Conservation (phyloP, 2,329 filamentous ascomycete species). For the Diaporthe sp. region DNA sequence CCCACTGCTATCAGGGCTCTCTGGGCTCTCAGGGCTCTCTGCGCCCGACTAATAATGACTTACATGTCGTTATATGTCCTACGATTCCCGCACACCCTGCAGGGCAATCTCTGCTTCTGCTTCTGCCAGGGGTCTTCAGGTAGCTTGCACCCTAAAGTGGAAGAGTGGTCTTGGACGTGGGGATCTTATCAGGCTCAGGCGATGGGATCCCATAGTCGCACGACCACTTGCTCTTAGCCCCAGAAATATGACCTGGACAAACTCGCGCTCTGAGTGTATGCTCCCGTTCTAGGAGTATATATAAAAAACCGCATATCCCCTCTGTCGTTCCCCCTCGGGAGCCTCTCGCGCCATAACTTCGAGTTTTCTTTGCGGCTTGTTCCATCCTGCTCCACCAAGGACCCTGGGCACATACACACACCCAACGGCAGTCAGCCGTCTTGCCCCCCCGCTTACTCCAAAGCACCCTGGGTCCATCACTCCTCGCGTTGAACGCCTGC, state of each 20-base stretch:
- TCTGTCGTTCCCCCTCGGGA: background rate
- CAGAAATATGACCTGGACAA: conserved; percentile 14
- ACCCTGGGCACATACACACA: background rate
- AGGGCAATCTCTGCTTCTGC: conserved; percentile 15
- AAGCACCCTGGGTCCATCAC: conserved; percentile 19
- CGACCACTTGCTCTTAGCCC: conserved; percentile 21
- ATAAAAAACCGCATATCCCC: background rate
- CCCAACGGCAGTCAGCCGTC: background rate
- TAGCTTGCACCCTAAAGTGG: background rate
- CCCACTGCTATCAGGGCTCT: background rate
- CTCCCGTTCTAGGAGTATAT: background rate
- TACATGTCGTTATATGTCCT: conserved; percentile 17
- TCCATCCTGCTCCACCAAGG: background rate
- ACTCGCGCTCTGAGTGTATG: background rate
- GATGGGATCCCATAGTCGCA: conserved; percentile 34
- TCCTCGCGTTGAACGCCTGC: conserved; percentile 13
- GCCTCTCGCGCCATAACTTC: background rate
- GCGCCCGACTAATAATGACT: background rate
- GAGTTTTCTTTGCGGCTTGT: background rate
- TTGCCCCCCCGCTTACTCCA: background rate
- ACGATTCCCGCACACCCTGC: conserved; percentile 9
- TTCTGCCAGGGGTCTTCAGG: conserved; percentile 16
- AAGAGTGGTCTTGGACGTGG: conserved; percentile 13
- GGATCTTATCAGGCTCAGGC: conserved; percentile 21
- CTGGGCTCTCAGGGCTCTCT: background rate